A percentile compares a stretch with the other conserved stretches of the same genome.
Evolutionary conservation across 768 basidiomycete species (phyloP).

Genomic region (Podaxis sp.): DNA sequence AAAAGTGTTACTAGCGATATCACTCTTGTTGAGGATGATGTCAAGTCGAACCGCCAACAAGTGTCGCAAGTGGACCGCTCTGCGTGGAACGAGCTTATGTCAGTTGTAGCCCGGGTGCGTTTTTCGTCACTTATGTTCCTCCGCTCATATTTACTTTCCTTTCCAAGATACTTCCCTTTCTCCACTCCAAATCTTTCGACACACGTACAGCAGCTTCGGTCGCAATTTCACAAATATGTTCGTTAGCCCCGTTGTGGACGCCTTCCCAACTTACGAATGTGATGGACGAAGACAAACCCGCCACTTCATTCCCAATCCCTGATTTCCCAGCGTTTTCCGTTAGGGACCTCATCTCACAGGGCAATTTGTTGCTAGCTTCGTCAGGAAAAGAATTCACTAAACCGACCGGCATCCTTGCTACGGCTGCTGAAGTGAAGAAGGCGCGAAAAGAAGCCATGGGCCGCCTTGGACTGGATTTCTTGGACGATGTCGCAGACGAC

Average conservation of each 20-base stretch:
- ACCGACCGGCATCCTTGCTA: conserved; percentile 69
- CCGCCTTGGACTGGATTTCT: conserved; percentile 83
- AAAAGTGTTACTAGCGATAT: conserved; percentile 85
- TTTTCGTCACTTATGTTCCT: conserved; percentile 10
- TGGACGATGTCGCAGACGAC: conserved; percentile 76
- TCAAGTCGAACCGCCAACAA: conserved; percentile 64
- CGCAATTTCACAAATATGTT: conserved; percentile 85
- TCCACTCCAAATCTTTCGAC: conserved; percentile 91
- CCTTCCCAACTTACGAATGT: conserved; percentile 39
- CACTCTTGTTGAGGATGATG: conserved; percentile 69
- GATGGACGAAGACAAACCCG: conserved; percentile 23
- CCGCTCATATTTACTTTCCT: conserved; percentile 10
- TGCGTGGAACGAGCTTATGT: conserved; percentile 89
- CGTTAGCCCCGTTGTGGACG: conserved; percentile 79
- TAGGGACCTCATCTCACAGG: conserved; percentile 70
- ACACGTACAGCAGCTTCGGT: conserved; percentile 88
- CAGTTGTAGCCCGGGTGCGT: conserved; percentile 84
- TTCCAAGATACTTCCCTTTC: conserved; percentile 80
- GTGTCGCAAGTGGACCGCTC: conserved; percentile 60
- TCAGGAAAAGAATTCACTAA: conserved; percentile 91
- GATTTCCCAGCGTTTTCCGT: conserved; percentile 80
- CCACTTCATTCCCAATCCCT: conserved; percentile 36
- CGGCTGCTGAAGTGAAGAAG: conserved; percentile 77
- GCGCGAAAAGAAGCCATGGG: conserved; percentile 89
- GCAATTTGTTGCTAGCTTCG: conserved; percentile 81